phyloP scores from a whole-genome alignment of 129 eudicot genomes.

The Saposhnikovia divaricata region DNA sequence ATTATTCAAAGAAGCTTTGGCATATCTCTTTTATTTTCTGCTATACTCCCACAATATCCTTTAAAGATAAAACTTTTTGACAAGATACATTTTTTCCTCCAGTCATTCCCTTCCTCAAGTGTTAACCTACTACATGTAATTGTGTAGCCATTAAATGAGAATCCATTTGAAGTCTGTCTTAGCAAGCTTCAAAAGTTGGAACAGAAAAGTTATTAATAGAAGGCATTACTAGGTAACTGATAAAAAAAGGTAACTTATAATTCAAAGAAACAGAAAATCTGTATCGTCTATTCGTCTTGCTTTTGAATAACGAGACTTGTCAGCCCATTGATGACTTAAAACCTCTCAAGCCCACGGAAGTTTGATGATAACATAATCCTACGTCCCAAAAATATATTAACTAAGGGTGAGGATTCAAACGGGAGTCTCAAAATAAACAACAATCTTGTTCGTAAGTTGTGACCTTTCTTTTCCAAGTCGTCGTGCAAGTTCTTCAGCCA shows the following conservation, averaged over 20 bases:
- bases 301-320: neutral
- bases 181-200: neutral
- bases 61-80: neutral
- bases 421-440: neutral
- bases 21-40: neutral
- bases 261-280: neutral
- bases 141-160: neutral
- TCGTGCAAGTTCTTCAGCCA: conserved; percentile 88
- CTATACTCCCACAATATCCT: neutral
- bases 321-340: neutral
- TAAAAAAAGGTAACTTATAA: neutral
- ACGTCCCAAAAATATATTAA: neutral
- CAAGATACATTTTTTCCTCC: neutral
- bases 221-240: neutral
- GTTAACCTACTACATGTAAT: neutral
- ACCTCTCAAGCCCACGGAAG: neutral
- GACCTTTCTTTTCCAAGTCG: conserved; percentile 83
- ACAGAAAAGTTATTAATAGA: neutral
- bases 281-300: neutral
- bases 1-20: neutral
- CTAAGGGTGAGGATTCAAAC: neutral
- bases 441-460: neutral
- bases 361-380: neutral
- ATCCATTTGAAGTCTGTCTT: neutral
- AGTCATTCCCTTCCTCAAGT: neutral